Conservation (phyloP, 768 basidiomycete genomes). For the Lenzites betulinus region DNA sequence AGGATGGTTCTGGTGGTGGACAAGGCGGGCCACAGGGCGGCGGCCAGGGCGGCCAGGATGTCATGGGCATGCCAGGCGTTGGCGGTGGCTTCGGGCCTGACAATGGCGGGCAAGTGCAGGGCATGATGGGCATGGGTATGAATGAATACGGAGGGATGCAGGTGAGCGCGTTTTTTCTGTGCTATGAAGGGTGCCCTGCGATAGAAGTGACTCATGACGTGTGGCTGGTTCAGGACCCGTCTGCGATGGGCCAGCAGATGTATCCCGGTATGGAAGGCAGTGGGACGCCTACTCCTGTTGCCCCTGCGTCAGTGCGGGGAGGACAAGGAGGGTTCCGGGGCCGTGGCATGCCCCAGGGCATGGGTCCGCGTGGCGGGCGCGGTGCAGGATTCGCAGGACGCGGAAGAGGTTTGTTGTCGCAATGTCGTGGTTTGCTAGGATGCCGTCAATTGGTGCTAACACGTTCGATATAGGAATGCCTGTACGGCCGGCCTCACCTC, state of each 20-base stretch:
- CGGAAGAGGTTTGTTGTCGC: slow-evolving; percentile 41
- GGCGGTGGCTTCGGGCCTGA: slow-evolving; percentile 38
- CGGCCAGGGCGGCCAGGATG: slow-evolving; percentile 26
- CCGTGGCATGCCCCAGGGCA: slow-evolving; percentile 41
- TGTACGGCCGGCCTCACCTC: slow-evolving; percentile 78
- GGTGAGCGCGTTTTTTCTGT: slow-evolving; percentile 44
- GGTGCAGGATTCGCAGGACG: slow-evolving; percentile 46
- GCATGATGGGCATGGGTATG: slow-evolving; percentile 75
- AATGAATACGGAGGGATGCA: slow-evolving; percentile 69
- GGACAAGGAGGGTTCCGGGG: slow-evolving; percentile 45
- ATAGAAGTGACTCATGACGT: slow-evolving; percentile 11
- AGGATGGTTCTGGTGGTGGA: slow-evolving; percentile 23
- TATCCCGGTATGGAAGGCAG: slow-evolving; percentile 63
- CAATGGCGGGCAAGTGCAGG: slow-evolving; percentile 43
- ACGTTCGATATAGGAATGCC: slow-evolving; percentile 43
- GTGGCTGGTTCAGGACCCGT: slow-evolving; percentile 48
- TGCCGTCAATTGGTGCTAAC: no score
- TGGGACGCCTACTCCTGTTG: slow-evolving; percentile 47
- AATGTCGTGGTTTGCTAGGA: no score
- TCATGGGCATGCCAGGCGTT: slow-evolving; percentile 34
- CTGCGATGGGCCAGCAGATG: slow-evolving; percentile 66
- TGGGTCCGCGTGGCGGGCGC: slow-evolving; percentile 41
- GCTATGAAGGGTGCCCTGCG: not conserved
- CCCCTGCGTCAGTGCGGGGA: slow-evolving; percentile 26
- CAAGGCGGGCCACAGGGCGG: slow-evolving; percentile 27